Evolutionary conservation across 192 early-diverging fungal genomes (phyloP), one percentile per base, ranked within the genome.

Genomic region (Umbelopsis sp.): DNA sequence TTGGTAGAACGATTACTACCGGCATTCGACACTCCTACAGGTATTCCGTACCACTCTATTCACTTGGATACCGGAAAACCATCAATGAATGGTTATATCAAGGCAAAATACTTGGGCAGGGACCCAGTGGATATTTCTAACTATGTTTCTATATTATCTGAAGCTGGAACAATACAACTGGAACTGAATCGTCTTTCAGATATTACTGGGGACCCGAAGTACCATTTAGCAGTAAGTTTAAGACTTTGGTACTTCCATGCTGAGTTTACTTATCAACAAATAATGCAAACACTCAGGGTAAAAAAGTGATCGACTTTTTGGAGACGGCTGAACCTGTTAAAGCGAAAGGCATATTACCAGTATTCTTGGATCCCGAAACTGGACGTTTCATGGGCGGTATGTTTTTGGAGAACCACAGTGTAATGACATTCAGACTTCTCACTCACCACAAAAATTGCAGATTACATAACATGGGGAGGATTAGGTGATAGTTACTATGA

Each of bases 101-200:
- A 15, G 70, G 1, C 74, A 78, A 30, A 37, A 67, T 41, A 73
- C 78, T 35, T 68, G 77, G 23, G 58, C 35, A 8, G 18, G 71
- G 61, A 11, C 71, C 75, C 30, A 72, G 75, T 25, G 16, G 46
- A 30, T 64, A 21, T 70, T 1, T 41, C 37, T 41, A 6, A 41
- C 37, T 41, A 41, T 10, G 66, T 67, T 49, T 80, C 80, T 33
- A 70, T 80, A 52, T 71, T 93, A 30, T 88, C 92, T 46, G 90
- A 93, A 70, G 69, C 89, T 47, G 94, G 93, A 46, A 89, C 91
- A 0, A 75, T 95, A 46, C 91, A 94, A 67, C 79, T 97, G 21
- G 95, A 97, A 79, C 91, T 93, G 71, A 87, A 87, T 74, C 91
- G 92, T 49, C 84, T 97, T 21, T 91, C 91, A 9, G 82, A 92